These are phyloP conservation scores for Smithsoniella earleae DNA, from an alignment of 163 green algal genomes.

Conservation along the genomic window DNA sequence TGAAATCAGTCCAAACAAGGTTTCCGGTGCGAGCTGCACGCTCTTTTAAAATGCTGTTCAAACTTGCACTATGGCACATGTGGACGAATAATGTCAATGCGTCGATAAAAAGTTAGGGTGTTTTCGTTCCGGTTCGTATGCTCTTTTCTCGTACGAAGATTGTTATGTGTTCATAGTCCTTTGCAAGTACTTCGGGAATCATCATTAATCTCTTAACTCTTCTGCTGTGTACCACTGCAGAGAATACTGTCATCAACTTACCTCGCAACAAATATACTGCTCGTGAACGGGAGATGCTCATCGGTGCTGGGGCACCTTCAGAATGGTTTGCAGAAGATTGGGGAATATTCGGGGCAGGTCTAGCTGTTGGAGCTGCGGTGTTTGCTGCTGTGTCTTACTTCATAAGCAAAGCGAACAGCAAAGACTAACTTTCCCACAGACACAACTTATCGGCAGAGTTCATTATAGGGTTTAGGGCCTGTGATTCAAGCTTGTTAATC, in stretches of 20 bases:
- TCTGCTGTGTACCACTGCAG: constrained; percentile 37
- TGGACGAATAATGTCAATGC: not conserved
- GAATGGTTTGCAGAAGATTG: constrained; percentile 21
- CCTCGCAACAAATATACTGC: constrained; percentile 75
- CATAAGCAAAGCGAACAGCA: not conserved
- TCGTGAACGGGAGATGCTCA: constrained; percentile 77
- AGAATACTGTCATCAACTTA: constrained; percentile 62
- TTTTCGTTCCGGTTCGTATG: no score
- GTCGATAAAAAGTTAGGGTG: not conserved
- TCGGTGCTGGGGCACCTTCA: constrained; percentile 39
- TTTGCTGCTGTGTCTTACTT: constrained; percentile 22
- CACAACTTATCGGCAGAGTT: no score
- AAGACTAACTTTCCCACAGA: no score
- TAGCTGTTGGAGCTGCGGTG: constrained; percentile 20
- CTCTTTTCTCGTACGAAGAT: no score
- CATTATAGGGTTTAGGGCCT: no score
- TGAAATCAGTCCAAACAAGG: constrained; percentile 54
- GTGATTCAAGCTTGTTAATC: no score
- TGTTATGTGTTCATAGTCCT: constrained; percentile 19
- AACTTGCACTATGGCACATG: not conserved
- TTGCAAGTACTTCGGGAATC: not conserved
- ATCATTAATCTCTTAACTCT: not conserved
- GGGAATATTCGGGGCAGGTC: constrained; percentile 18
- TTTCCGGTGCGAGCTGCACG: constrained; percentile 45
- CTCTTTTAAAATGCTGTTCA: not conserved